Percentiles rank a stretch among this genome's conserved stretches.
phyloP scores from a whole-genome alignment of 345 rosid genomes.

The Arabis alpina region DNA sequence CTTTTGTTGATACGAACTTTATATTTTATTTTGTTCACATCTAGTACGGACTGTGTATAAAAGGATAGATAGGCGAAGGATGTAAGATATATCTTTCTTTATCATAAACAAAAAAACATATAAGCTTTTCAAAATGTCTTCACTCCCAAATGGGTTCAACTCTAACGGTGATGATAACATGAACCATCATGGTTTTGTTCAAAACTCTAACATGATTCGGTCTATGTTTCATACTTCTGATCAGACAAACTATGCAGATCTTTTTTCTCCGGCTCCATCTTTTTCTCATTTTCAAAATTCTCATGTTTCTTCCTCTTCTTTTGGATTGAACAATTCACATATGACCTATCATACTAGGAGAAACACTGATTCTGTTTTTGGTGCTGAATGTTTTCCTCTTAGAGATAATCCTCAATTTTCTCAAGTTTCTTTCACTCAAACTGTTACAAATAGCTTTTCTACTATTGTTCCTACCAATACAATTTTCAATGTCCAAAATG shows the following conservation, averaged over 20 bases:
- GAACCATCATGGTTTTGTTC: neutral
- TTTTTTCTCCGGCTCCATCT: slow-evolving; percentile 14
- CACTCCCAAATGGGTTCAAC: neutral
- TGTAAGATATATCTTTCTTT: neutral
- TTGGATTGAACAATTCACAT: slow-evolving; percentile 2
- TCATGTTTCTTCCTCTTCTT: slow-evolving; percentile 18
- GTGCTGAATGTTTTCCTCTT: neutral
- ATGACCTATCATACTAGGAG: neutral
- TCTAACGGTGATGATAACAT: neutral
- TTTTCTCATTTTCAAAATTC: slow-evolving; percentile 2
- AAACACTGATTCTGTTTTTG: neutral
- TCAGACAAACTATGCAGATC: slow-evolving; percentile 1
- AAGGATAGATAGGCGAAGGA: neutral
- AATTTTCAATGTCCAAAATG: neutral
- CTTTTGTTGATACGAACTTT: neutral
- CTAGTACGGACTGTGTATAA: neutral
- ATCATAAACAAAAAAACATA: no score
- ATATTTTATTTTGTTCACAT: neutral
- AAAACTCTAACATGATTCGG: slow-evolving; percentile 4
- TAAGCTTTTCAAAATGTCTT: slow-evolving; percentile 14
- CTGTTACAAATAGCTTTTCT: slow-evolving; percentile 2
- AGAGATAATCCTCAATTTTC: slow-evolving; percentile 6
- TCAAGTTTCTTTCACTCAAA: slow-evolving; percentile 29
- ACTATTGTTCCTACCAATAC: slow-evolving; percentile 20
- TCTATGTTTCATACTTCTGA: slow-evolving; percentile 1